Evolutionary conservation across 495 filamentous ascomycete species (phyloP).

Genomic region (Mytilinidion resinicola): DNA sequence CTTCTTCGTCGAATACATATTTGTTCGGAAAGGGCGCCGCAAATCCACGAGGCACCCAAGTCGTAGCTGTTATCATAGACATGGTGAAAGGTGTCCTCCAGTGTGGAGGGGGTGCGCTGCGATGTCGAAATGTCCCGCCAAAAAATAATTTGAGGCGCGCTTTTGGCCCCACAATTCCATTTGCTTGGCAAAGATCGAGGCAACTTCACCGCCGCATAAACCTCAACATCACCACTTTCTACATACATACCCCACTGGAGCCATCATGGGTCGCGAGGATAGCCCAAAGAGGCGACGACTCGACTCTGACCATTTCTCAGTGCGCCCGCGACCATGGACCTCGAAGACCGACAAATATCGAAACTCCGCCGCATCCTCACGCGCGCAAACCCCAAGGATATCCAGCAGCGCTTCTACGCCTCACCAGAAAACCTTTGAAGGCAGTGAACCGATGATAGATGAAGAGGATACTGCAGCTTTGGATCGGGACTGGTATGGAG

Average conservation of each 20-base stretch:
- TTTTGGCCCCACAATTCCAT: no score
- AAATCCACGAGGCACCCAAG: conserved; percentile 92
- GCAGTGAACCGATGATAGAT: conserved; percentile 40
- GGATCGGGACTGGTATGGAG: conserved; percentile 84
- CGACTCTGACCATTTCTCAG: conserved; percentile 51
- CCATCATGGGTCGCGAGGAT: conserved; percentile 32
- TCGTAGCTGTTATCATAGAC: conserved; percentile 90
- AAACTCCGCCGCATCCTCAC: conserved; percentile 29
- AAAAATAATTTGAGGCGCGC: conserved; percentile 4
- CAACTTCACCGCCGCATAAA: no score
- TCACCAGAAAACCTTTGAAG: conserved; percentile 30
- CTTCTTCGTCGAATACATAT: conserved; percentile 86
- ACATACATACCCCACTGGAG: no score
- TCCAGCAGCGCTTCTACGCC: conserved; percentile 16
- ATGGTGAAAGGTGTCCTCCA: conserved; percentile 33
- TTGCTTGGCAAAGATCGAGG: no score
- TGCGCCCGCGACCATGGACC: conserved; percentile 45
- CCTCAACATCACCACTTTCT: no score
- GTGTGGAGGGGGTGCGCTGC: not conserved
- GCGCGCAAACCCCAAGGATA: conserved; percentile 16
- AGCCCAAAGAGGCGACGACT: conserved; percentile 58
- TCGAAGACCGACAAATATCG: conserved; percentile 11
- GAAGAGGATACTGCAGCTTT: conserved; percentile 57
- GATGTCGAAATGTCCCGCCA: not conserved
- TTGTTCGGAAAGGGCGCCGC: conserved; percentile 86